phyloP scores from a whole-genome alignment of 176 grass and related monocot genomes.

The Eremochloa ophiuroides region DNA sequence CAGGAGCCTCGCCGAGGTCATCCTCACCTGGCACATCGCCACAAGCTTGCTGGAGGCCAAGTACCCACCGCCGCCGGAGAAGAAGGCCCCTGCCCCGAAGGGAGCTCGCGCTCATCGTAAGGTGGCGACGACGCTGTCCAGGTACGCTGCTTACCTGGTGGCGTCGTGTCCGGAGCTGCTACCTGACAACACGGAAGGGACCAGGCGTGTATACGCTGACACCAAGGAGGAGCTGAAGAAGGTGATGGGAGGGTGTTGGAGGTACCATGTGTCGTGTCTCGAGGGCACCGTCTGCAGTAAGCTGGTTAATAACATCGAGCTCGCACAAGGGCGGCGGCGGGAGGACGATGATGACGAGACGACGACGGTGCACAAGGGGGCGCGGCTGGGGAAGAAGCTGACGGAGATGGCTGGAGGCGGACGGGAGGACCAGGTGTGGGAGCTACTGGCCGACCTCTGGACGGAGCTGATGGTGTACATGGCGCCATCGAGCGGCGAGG shows the following conservation, averaged over 20 bases:
- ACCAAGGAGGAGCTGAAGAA: neutral
- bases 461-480: too few species aligned
- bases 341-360: too few species aligned
- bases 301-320: neutral
- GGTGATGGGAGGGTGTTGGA: neutral
- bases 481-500: too few species aligned
- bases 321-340: neutral
- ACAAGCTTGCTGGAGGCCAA: neutral
- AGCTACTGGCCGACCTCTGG: neutral
- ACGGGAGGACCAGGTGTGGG: neutral
- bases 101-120: neutral
- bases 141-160: neutral
- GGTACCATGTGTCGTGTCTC: neutral
- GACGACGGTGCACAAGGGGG: neutral
- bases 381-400: neutral
- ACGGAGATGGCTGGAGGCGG: neutral
- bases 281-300: neutral
- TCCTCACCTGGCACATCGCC: slow-evolving; percentile 17
- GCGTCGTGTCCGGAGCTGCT: neutral
- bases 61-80: neutral
- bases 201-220: neutral
- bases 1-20: neutral
- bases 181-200: neutral
- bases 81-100: neutral
- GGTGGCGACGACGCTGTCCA: neutral